Base-by-base conservation (phyloP, 2,329 filamentous ascomycete species). In the Elsinoe batatas region DNA sequence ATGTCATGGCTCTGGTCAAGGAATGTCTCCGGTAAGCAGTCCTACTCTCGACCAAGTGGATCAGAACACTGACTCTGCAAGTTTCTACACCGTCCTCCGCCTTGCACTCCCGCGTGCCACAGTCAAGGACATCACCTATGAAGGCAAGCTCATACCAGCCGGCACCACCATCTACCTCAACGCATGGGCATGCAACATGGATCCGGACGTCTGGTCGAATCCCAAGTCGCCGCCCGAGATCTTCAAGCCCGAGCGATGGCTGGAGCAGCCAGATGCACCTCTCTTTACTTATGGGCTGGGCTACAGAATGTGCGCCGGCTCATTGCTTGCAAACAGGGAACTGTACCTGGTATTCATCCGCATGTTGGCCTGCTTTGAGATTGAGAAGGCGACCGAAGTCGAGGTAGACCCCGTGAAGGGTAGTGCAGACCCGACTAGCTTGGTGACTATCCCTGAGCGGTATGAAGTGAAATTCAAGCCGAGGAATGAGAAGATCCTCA, bases 151-250 rank as follows among this genome's bases (percentile, higher is more conserved):
- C 5, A 82, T 85, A 38, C 82, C 83, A 1, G 77, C 78, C 43
- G 81, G 81, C 0, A 83, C 80, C 1, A 78, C 83, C 0, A 74
- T 84, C 35, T 85, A 84, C 65, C 68, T 85, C 22, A 86, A 85
- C 57, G 79, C 81, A 0, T 85, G 81, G 82, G 81, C 81, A 2
- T 85, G 82, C 62, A 85, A 85, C 59, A 83, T 83, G 79, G 79
- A 83, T 62, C 69, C 74, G 0, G 72, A 74, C 10, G 73, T 82
- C n/a, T 83, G 79, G 79, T 65, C 63, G 12, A 80, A 84, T 59
- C 78, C 81, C 1, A 50, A 54, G 20, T 55, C 53, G 13, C 53
- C 53, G 22, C 40, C 54, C 5, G 74, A 79, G 33, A 72, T 70
- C 5, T 84, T 85, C 69, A 74, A 79, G 8, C 79, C 79, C 0